Conservation (phyloP, 805 yeast species). For the Schwanniomyces occidentalis region DNA sequence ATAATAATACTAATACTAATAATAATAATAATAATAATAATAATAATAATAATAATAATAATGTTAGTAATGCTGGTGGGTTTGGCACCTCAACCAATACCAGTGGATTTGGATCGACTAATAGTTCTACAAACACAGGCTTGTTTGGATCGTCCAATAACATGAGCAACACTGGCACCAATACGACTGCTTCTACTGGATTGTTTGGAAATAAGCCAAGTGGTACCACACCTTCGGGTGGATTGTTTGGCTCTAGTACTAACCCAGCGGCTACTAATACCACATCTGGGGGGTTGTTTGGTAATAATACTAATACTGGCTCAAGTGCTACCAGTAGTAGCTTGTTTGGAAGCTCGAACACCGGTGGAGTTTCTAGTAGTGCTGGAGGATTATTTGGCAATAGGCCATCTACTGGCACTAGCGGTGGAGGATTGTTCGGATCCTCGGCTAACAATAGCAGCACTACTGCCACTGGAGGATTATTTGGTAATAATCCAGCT, state of each 20-base stretch:
- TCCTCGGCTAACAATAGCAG: conserved; percentile 1
- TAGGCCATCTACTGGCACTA: neutral
- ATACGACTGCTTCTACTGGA: no score
- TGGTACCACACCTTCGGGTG: no score
- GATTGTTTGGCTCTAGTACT: conserved; percentile 8
- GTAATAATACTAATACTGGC: neutral
- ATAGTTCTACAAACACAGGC: neutral
- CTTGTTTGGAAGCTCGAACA: conserved; percentile 6
- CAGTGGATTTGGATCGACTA: neutral
- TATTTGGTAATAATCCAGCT: conserved; percentile 6
- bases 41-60: no score
- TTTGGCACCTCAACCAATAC: conserved; percentile 8
- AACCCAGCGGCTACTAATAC: conserved; percentile 2
- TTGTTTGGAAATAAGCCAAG: no score
- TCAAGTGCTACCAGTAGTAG: neutral
- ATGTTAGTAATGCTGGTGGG: conserved; percentile 1
- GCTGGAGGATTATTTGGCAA: conserved; percentile 6
- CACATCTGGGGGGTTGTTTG: conserved; percentile 1
- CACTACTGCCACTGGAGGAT: conserved; percentile 6
- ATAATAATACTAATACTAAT: no score
- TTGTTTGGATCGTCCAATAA: conserved; percentile 5
- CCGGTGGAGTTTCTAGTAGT: neutral
- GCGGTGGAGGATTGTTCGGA: conserved; percentile 8
- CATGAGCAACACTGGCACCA: no score
- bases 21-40: no score